Evolutionary conservation across 192 early-diverging fungal species (phyloP), one percentile per base, ranked within the genome.

Genomic region (Funneliformis mosseae): DNA sequence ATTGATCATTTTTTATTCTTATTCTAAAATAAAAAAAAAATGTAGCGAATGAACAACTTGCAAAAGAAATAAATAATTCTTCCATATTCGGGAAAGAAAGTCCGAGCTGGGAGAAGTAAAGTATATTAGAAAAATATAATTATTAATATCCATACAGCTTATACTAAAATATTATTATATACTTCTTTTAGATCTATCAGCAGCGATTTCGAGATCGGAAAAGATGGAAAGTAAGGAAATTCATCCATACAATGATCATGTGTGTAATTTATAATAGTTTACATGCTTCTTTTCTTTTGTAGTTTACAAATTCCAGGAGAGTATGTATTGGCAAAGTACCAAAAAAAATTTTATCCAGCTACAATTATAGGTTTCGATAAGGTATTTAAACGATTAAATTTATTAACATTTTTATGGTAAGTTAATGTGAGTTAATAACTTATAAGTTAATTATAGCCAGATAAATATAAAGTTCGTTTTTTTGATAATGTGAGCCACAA

Each of bases 251-350:
- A 5, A 42, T 69, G 21, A 38, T 69, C 41, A 41, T 10, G 0
- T 69, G 7, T 10, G 2, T 69, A 9, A 41, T 21, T 18, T 33
- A 0, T 10, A 41, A 10, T 5, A 38, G 10, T 69, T 21, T 39
- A 16, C 0, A 41, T 42, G 4, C 12, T 42, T 45, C 2, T 46
- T 9, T 43, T 23, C 23, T 16, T 43, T 72, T 39, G 6, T 63
- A 76, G 74, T 61, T 61, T 76, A n/a, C 59, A 23, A 38, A 77
- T 77, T 45, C 76, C 76, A 21, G 76, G 76, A 14, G 76, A 77
- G 43, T 39, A 23, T 2, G 61, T 77, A 2, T 64, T 77, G 7
- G 61, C 63, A 5, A 11, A 12, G 4, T n/a, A 10, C 4, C 18
- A 6, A 21, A 66, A 45, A 46, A 66, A 77, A 23, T 77, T 66